Evolutionary conservation across 2,329 filamentous ascomycete genomes (phyloP), one percentile per base, ranked within the genome.

Genomic region (Bipolaris bicolor): DNA sequence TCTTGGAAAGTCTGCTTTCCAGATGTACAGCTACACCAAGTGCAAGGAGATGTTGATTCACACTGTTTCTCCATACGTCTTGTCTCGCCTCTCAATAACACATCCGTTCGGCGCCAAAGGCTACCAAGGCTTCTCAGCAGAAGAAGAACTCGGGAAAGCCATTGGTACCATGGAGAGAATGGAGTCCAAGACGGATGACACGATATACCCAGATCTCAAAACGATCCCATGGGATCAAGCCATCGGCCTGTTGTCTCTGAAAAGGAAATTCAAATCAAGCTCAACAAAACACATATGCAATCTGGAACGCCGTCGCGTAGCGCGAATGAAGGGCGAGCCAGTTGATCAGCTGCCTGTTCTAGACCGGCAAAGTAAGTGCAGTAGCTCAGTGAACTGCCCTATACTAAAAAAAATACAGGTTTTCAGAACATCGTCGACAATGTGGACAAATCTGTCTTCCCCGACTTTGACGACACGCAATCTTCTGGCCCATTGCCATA

Each of bases 21-120:
- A 68, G 10, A 59, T 72, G 16, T 76, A 69, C 50, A 53, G 50
- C 15, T 52, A 68, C 34, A 64, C 63, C 2, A 68, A 66, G 36
- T 65, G 70, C 31, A 76, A 76, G 52, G 72, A 76, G 44, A 74
- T 76, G 65, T 62, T 76, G 3, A 47, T 72, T 10, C 71, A 76
- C 40, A 75, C 68, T 3, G 24, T 73, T 13, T 72, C 73, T 7
- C 69, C 71, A 33, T 62, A 65, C 18, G 56, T 75, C 1, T 60
- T 76, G 11, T 66, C 68, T 9, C 67, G 69, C 2, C 74, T 76
- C 24, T 74, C 74, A 15, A 51, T 69, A 16, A 69, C 65, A 6
- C 72, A 75, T 55, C 74, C 72, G 7, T 75, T 74, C 49, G 72
- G 72, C 40, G 64, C 63, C 10, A 65, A 57, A 37, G 65, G 69